phyloP scores from a whole-genome alignment of 2,329 filamentous ascomycete species.

The Rhynchosporium graminicola region DNA sequence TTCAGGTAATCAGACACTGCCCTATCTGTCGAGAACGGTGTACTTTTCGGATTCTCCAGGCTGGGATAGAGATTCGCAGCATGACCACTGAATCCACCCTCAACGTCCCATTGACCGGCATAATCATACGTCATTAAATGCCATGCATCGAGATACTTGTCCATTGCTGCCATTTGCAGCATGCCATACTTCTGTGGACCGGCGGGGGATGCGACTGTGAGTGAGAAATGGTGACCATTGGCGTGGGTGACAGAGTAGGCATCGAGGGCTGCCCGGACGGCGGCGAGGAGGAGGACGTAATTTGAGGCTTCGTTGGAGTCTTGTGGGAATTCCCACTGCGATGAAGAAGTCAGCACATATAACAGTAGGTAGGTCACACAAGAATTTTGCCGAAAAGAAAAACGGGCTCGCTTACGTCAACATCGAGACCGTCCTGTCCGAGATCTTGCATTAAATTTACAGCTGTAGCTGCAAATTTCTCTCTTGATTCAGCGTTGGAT shows the following conservation, averaged over 20 bases:
- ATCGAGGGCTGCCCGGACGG: conserved; percentile 47
- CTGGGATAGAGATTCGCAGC: not conserved
- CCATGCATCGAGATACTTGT: conserved; percentile 53
- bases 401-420: conserved; percentile 19
- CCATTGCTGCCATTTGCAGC: conserved; percentile 50
- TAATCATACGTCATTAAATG: conserved; percentile 74
- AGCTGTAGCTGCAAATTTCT: conserved; percentile 26
- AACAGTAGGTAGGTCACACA: not conserved
- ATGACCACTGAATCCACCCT: not conserved
- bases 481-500: conserved; percentile 52
- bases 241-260: conserved; percentile 49
- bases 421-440: conserved; percentile 33
- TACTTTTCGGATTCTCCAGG: not conserved
- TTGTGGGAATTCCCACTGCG: conserved; percentile 30
- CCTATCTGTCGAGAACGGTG: not conserved
- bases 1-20: not conserved
- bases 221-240: conserved; percentile 52
- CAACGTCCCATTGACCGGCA: conserved; percentile 47
- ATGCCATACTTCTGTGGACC: conserved; percentile 49
- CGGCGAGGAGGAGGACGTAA: conserved; percentile 35
- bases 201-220: conserved; percentile 56
- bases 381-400: not conserved
- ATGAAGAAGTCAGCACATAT: not conserved
- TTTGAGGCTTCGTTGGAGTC: conserved; percentile 26
- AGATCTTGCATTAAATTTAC: conserved; percentile 27